Base-by-base conservation (phyloP, 1,284 basidiomycete genomes). In the Malassezia slooffiae region DNA sequence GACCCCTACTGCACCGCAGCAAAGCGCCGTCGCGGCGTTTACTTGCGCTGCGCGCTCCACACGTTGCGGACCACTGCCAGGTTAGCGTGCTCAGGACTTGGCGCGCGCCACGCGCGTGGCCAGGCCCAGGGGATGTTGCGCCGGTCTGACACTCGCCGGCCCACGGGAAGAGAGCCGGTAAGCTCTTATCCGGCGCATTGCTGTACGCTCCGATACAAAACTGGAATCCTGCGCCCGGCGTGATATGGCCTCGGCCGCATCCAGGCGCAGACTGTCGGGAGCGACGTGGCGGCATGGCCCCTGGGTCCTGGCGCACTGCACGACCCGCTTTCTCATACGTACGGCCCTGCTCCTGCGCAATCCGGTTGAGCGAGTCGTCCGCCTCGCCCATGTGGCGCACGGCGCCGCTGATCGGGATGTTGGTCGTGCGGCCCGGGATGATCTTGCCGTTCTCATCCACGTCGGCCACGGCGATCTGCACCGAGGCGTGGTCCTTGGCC, bases 401-500 rank as follows among this genome's bases (percentile, higher is more conserved):
- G 70, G 82, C 81, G 47, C 91, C 93, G 71, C 81, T 88, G 57
- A 99, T 80, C 44, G 90, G 90, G 71, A 95, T 93, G 57, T 85
- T 84, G 58, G 86, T 89, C 60, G 82, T 82, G 55, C 72, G 63
- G 55, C 87, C 88, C 70, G 75, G 74, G 69, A 90, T 76, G 50
- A 88, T 86, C 71, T 81, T 82, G 71, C 93, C 91, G 57, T 84
- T 81, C 60, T 83, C 80, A 72, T 96, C 90, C 67, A 99, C 91
- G 70, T 96, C 91, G 56, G 79, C 85, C 62, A 99, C 78, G 73
- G 80, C 83, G 73, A 99, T 83, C 74, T 99, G 91, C 68, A 97
- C 87, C 34, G 90, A 95, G 34, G 91, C 89, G 74, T 96, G 88
- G 75, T 99, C 91, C 78, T 97, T 96, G 70, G 91, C 85, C 64